Percentiles rank a stretch among this genome's conserved stretches.
Evolutionary conservation across 306 rosid species (phyloP).

Genomic region (Malus asiatica): DNA sequence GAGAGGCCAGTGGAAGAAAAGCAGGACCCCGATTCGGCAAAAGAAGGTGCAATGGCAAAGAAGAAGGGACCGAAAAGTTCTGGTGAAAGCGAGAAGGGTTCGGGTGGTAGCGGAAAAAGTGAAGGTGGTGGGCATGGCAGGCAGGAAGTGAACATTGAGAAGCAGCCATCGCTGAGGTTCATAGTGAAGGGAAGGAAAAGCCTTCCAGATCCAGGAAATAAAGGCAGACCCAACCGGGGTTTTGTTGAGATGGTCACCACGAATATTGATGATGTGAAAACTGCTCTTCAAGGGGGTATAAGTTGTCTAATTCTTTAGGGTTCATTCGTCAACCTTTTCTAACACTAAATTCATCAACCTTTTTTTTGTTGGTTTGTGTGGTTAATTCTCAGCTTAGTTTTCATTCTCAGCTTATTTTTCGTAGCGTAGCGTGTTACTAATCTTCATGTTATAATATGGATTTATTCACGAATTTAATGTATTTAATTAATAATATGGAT

Average conservation of each 20-base stretch:
- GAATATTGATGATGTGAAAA: constrained; percentile 29
- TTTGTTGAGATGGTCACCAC: constrained; percentile 51
- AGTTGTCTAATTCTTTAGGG: too few species aligned
- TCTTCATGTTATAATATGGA: too few species aligned
- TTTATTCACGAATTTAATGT: too few species aligned
- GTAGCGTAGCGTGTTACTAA: too few species aligned
- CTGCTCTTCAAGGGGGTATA: constrained; percentile 42
- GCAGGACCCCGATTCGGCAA: constrained; percentile 28
- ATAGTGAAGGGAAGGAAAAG: constrained; percentile 53
- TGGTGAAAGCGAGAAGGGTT: neutral
- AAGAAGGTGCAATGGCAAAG: constrained; percentile 27
- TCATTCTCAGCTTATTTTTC: too few species aligned
- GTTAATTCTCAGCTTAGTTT: too few species aligned
- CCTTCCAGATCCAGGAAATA: constrained; percentile 45
- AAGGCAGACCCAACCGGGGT: constrained; percentile 41
- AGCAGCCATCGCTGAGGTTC: constrained; percentile 42
- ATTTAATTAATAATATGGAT: too few species aligned
- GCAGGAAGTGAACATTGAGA: constrained; percentile 43
- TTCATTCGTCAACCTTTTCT: too few species aligned
- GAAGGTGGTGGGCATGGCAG: constrained; percentile 39
- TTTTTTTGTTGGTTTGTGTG: too few species aligned
- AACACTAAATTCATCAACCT: too few species aligned
- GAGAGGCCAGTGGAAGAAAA: constrained; percentile 42
- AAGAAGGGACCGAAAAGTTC: neutral
- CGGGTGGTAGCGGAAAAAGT: neutral